These are phyloP conservation scores for Boletus sp. DNA, from an alignment of 768 basidiomycete genomes.

Conservation along the genomic window DNA sequence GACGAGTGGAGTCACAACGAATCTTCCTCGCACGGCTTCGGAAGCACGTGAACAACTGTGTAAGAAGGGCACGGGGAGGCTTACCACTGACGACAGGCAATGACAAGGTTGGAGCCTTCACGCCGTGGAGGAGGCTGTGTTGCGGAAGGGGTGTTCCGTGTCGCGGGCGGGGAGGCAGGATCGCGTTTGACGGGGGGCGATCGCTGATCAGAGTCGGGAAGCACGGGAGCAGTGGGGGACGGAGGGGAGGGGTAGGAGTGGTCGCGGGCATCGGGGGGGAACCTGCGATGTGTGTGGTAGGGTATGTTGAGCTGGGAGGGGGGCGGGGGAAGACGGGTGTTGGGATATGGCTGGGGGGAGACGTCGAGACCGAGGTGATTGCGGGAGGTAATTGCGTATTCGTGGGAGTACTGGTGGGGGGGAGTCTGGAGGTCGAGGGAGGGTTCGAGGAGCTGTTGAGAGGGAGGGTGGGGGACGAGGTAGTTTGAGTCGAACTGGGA, in stretches of 20 bases:
- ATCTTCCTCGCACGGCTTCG: constrained; percentile 80
- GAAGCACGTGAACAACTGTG: constrained; percentile 29
- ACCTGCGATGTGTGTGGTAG: constrained; percentile 31
- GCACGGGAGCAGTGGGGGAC: constrained; percentile 17
- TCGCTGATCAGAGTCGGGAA: constrained; percentile 26
- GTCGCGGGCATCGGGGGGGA: constrained; percentile 38
- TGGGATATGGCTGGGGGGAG: constrained; percentile 38
- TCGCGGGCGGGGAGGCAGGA: constrained; percentile 36
- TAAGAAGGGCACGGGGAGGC: constrained; percentile 33
- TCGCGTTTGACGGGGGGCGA: constrained; percentile 44
- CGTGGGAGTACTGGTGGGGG: constrained; percentile 34
- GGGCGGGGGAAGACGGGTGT: constrained; percentile 41
- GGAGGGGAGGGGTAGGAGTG: constrained; percentile 35
- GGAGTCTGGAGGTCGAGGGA: constrained; percentile 43
- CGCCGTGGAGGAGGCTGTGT: constrained; percentile 38
- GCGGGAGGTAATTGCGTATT: constrained; percentile 43
- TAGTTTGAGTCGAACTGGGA: constrained; percentile 50
- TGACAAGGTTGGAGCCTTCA: constrained; percentile 66
- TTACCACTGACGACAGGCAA: constrained; percentile 83
- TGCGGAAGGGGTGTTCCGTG: constrained; percentile 25
- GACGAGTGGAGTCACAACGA: constrained; percentile 79
- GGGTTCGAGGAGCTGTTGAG: constrained; percentile 45
- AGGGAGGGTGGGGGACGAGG: constrained; percentile 23
- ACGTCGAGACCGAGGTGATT: constrained; percentile 46
- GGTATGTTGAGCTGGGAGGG: constrained; percentile 19